phyloP scores from a whole-genome alignment of 2,329 filamentous ascomycete genomes.

The Fusarium dimerum region DNA sequence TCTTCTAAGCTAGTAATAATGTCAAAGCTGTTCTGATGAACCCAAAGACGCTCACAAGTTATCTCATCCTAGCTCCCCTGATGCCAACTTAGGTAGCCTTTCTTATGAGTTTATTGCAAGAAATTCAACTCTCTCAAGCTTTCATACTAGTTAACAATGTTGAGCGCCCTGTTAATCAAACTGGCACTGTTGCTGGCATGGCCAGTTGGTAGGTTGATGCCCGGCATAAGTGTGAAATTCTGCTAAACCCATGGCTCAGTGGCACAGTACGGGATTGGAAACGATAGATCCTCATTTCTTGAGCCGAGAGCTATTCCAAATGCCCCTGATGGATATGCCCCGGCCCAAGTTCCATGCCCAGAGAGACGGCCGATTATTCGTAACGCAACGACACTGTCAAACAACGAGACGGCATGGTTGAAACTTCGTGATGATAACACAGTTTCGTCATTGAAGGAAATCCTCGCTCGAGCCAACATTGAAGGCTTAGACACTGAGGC shows the following conservation, averaged over 20 bases:
- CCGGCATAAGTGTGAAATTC: no score
- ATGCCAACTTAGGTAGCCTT: neutral
- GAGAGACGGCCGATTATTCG: slow-evolving; percentile 5
- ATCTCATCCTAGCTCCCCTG: neutral
- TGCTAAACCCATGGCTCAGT: neutral
- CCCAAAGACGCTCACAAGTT: no score
- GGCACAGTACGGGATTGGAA: neutral
- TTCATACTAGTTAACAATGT: neutral
- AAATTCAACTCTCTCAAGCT: neutral
- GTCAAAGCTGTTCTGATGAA: no score
- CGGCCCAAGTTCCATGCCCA: slow-evolving; percentile 8
- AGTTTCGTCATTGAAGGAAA: slow-evolving; percentile 65
- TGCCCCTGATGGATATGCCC: slow-evolving; percentile 14
- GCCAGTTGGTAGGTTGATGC: neutral
- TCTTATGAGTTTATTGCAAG: no score
- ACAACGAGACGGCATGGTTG: slow-evolving; percentile 57
- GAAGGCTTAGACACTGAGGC: slow-evolving; percentile 65
- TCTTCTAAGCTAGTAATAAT: no score
- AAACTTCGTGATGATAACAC: slow-evolving; percentile 67
- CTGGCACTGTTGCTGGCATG: neutral
- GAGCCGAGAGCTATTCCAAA: slow-evolving; percentile 2
- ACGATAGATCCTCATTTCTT: neutral
- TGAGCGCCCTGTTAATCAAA: neutral
- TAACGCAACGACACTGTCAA: slow-evolving; percentile 4
- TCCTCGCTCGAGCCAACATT: slow-evolving; percentile 70